Evolutionary conservation across 495 filamentous ascomycete genomes (phyloP).

Genomic region (Cercophora sp.): DNA sequence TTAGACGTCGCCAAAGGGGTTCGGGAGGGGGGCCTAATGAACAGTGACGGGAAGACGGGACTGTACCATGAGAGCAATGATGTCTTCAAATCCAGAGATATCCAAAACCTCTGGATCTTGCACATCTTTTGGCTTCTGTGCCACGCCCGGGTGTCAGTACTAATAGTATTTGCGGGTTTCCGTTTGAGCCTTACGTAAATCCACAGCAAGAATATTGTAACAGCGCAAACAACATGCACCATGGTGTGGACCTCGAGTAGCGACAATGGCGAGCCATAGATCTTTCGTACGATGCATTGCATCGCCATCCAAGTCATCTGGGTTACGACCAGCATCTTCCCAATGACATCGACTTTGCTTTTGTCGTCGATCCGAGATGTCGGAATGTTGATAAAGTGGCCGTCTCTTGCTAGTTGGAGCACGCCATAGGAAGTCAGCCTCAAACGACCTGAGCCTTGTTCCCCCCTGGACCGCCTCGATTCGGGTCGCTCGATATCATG

Average conservation of each 20-base stretch:
- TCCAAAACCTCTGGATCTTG: no score
- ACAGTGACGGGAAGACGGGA: no score
- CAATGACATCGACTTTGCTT: constrained; percentile 26
- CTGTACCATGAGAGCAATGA: no score
- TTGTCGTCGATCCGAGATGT: neutral
- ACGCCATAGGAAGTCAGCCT: neutral
- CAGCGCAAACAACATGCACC: constrained; percentile 34
- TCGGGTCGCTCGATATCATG: no score
- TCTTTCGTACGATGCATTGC: constrained; percentile 21
- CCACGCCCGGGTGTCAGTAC: neutral
- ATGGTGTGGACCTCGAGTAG: constrained; percentile 37
- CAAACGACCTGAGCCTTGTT: neutral
- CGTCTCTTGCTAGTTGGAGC: no score
- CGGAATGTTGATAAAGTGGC: neutral
- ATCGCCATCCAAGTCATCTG: constrained; percentile 33
- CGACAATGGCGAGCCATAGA: constrained; percentile 21
- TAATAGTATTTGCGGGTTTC: neutral
- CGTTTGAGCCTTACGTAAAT: constrained; percentile 8
- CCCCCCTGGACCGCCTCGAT: neutral
- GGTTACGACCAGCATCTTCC: constrained; percentile 26
- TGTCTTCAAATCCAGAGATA: no score
- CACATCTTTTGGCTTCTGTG: no score
- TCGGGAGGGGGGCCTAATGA: no score
- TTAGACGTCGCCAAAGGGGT: no score
- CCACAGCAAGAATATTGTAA: constrained; percentile 28